Percentiles rank a stretch among this genome's conserved stretches.
phyloP scores from a whole-genome alignment of 2,329 filamentous ascomycete species.

The Fusarium heterosporum region DNA sequence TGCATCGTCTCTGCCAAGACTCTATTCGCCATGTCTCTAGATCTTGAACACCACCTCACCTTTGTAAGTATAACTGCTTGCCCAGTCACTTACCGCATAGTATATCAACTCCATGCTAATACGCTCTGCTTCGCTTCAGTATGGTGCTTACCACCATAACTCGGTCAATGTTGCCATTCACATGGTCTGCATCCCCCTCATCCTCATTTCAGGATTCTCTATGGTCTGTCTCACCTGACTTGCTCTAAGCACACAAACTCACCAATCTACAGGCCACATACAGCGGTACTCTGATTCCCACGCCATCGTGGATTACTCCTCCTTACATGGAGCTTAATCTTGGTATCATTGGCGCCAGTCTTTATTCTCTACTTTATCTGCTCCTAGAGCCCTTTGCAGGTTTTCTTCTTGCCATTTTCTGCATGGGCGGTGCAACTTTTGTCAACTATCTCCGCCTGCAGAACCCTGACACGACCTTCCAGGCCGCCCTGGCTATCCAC shows the following conservation, averaged over 20 bases:
- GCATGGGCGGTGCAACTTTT: conserved; percentile 79
- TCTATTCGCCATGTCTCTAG: conserved; percentile 68
- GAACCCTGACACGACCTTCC: conserved; percentile 61
- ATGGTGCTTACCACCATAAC: conserved; percentile 86
- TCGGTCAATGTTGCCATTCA: conserved; percentile 82
- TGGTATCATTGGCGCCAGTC: conserved; percentile 71
- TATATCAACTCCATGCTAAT: conserved; percentile 26
- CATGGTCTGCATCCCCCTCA: conserved; percentile 81
- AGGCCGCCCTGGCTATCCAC: conserved; percentile 74
- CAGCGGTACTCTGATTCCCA: conserved; percentile 70
- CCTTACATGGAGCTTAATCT: conserved; percentile 75
- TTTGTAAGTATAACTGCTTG: conserved; percentile 69
- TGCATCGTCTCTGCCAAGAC: conserved; percentile 27
- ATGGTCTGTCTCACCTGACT: conserved; percentile 66
- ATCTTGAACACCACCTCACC: conserved; percentile 83
- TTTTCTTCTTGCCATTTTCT: conserved; percentile 77
- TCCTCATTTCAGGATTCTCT: conserved; percentile 77
- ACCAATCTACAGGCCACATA: conserved; percentile 65
- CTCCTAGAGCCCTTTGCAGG: conserved; percentile 95
- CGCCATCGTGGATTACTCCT: conserved; percentile 74
- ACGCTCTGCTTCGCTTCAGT: conserved; percentile 62
- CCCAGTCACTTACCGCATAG: background rate
- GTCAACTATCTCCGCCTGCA: conserved; percentile 79
- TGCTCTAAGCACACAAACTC: conserved; percentile 6
- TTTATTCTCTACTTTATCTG: conserved; percentile 85